Base-by-base conservation (phyloP, 1,284 basidiomycete species). In the Mycena sp. region DNA sequence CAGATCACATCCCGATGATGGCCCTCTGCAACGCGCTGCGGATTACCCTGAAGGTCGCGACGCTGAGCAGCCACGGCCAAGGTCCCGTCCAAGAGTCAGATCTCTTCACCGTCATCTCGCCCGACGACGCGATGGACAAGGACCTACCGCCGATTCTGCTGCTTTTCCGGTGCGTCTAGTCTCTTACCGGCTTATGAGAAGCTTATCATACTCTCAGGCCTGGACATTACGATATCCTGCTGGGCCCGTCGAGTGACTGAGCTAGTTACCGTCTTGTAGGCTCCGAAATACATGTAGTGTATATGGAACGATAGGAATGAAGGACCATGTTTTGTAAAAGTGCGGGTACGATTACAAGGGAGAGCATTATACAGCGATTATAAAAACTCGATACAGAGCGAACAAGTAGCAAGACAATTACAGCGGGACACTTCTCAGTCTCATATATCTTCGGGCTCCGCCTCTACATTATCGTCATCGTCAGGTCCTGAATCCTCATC, bases 1-100 rank as follows among this genome's bases (percentile, higher is more conserved):
- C 56, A 87, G 95, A 96, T 69, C 90, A 96, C 69, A 88, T 93
- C 21, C 92, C 95, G 71, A 92, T 96, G 67, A 87, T 86, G 60
- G 94, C 94, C 0, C 81, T 97, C 7, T 86, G 89, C 14, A 82
- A 86, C 46, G 91, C 89, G 0, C 77, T 96, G 29, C 78, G 83
- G 5, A 59, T 67, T 23, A 63, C 61, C 19, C 57, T 67, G 58
- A 67, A 67, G 58, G 61, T 67, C 16, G 65, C 65, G 19, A 64
- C 65, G 40, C 77, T 93, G 51, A 89, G 91, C 60, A 77, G 95
- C 50, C 84, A 87, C 51, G 84, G 95, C 35, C 93, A 5, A 79
- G 80, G 51, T 72, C 76, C 1, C 76, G 81, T 26, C 70, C 77
- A 29, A 71, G 73, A 44, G 75, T 78, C 23, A 78, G 80, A 21